A percentile compares a stretch with the other conserved stretches of the same genome.
phyloP scores from a whole-genome alignment of 2,329 filamentous ascomycete genomes.

The Periglandula ipomoeae region DNA sequence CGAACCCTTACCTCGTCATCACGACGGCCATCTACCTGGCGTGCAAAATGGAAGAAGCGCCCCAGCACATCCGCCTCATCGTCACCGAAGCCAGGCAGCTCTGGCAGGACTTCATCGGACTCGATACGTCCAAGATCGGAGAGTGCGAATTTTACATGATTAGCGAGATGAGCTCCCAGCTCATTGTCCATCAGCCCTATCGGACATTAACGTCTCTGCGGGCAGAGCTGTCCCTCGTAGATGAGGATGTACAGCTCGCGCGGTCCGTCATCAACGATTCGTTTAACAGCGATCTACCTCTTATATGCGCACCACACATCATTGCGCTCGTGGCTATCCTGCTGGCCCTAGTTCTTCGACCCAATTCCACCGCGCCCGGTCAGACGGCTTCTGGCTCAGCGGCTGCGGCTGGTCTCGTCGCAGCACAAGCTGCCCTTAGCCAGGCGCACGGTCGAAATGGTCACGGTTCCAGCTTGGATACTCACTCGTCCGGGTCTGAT shows the following conservation, averaged over 20 bases:
- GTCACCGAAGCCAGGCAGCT: constrained; percentile 76
- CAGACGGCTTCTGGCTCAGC: constrained; percentile 21
- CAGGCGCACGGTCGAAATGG: constrained; percentile 32
- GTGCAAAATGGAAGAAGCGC: constrained; percentile 96
- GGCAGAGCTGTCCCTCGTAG: constrained; percentile 58
- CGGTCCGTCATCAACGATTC: constrained; percentile 85
- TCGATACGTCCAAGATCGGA: constrained; percentile 75
- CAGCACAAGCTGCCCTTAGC: constrained; percentile 38
- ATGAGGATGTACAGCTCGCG: constrained; percentile 69
- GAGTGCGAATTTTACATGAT: constrained; percentile 93
- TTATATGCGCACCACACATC: constrained; percentile 77
- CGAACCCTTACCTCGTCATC: constrained; percentile 86
- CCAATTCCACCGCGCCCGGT: constrained; percentile 27
- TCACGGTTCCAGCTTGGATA: constrained; percentile 11
- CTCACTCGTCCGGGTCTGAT: constrained; percentile 15
- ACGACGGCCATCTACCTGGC: constrained; percentile 92
- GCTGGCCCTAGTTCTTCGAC: constrained; percentile 72
- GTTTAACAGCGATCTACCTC: constrained; percentile 83
- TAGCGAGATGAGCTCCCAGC: constrained; percentile 79
- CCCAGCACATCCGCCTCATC: constrained; percentile 89
- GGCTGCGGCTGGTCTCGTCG: constrained; percentile 35
- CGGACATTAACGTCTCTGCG: constrained; percentile 67
- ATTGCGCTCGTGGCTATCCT: constrained; percentile 83
- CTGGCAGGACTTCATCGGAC: constrained; percentile 70
- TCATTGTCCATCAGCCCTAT: constrained; percentile 88